These are phyloP conservation scores for Ramichloridium luteum DNA, from an alignment of 2,329 filamentous ascomycete species.

Conservation along the genomic window DNA sequence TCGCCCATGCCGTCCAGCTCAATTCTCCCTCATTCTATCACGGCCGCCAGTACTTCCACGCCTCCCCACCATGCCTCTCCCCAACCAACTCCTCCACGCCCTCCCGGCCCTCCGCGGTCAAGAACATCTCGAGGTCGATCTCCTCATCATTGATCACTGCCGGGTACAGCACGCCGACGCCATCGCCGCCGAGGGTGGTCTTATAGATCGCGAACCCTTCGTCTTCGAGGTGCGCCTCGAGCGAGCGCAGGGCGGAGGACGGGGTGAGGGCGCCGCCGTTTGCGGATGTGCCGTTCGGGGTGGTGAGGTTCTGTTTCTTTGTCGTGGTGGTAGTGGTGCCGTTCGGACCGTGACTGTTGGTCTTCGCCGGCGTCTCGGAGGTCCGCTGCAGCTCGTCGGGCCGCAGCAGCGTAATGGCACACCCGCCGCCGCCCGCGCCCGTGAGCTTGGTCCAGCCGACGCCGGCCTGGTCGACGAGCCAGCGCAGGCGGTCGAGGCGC, in stretches of 20 bases:
- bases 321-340: slow-evolving; percentile 2
- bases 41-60: slow-evolving; percentile 28
- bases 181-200: slow-evolving; percentile 82
- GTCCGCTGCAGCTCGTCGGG: slow-evolving; percentile 42
- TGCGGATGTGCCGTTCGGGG: slow-evolving; percentile 10
- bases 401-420: slow-evolving; percentile 80
- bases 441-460: slow-evolving; percentile 98
- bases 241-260: slow-evolving; percentile 34
- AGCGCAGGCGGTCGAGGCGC: slow-evolving; percentile 77
- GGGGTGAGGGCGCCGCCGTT: slow-evolving; percentile 3
- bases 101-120: slow-evolving; percentile 70
- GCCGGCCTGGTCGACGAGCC: slow-evolving; percentile 75
- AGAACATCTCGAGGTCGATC: slow-evolving; percentile 80
- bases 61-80: slow-evolving; percentile 35
- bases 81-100: slow-evolving; percentile 72
- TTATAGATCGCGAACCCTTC: slow-evolving; percentile 71
- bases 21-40: no score
- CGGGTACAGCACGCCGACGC: slow-evolving; percentile 87
- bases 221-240: slow-evolving; percentile 48
- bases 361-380: slow-evolving; percentile 33
- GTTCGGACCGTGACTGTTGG: slow-evolving; percentile 14
- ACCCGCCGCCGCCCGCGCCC: slow-evolving; percentile 87
- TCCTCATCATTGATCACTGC: slow-evolving; percentile 87
- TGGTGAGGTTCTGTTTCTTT: slow-evolving; percentile 1
- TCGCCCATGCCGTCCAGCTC: no score